Evolutionary conservation across 768 basidiomycete genomes (phyloP), one percentile per base, ranked within the genome.

Genomic region (Crepidotus variabilis): DNA sequence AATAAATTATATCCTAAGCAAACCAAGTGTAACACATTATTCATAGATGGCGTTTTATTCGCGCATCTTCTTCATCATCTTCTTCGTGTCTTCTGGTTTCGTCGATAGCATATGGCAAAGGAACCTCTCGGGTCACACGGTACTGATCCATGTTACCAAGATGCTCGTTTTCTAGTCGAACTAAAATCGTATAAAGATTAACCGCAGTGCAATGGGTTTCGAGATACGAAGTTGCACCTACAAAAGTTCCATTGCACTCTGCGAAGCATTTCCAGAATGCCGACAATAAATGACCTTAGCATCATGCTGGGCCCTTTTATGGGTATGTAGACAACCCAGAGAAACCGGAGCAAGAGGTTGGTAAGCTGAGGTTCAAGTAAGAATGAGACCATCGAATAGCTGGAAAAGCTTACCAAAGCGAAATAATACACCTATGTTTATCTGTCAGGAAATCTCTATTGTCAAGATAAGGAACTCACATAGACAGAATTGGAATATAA

Each of bases 181-280:
- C 71, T 72, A 51, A 47, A 32, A 43, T 21, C 50, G 47, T n/a
- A 39, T 1, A 2, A 20, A n/a, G n/a, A 32, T 49, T 33, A 46
- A 14, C 35, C 32, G 46, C 9, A 13, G 36, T 14, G 20, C n/a
- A 45, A 20, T 18, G 20, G 2, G 39, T 20, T 13, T 47, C 34
- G 16, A 50, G 20, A 52, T 23, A n/a, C 16, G 28, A n/a, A 33
- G 62, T 33, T 52, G 35, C 32, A 71, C 89, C 63, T 57, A 93
- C 91, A 88, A 65, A 95, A 89, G 70, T 96, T 97, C 96, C 96
- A 98, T 61, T 88, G 88, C 71, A 84, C 84, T 52, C 96, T 79
- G 45, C 96, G 74, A 6, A 92, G 62, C 68, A 93, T 82, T 65
- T 98, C 96, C 39, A 92, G 63, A 50, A 87, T 60, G 1, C 78